Base-by-base conservation (phyloP, 345 rosid species). In the Populus simonii region DNA sequence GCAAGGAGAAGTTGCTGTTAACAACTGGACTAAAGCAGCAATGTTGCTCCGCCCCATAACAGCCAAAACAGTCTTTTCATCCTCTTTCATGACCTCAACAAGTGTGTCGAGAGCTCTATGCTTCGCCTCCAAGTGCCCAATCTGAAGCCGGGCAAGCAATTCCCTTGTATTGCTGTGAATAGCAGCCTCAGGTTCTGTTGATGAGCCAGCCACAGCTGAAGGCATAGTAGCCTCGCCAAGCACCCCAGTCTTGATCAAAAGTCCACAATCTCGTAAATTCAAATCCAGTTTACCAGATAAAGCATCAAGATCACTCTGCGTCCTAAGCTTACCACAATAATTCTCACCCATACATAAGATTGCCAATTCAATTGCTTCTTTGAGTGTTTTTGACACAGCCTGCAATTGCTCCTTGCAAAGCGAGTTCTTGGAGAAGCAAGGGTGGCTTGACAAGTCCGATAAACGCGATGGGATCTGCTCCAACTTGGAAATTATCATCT, bases 271-370 rank as follows among this genome's bases (percentile, higher is more conserved):
- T 63, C 85, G 86, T 62, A 96, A 89, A 80, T 88, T 91, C 83
- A 92, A 88, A 80, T 91, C 97, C 84, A 96, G 74, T 71, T 91
- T 94, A 23, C 97, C 90, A 0, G 92, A 90, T 75, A 96, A 79
- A 2, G 97, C 88, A 86, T 96, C 98, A 3, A 96, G 97, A 83
- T 96, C 93, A 68, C 94, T 96, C 86, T 96, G 99, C 97, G 90
- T 93, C 88, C 89, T 83, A 4, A 96, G 85, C 82, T 96, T 96
- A 73, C 99, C 99, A 68, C 90, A 91, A 78, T 86, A 90, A 86
- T 87, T 96, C 85, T 90, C 93, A 65, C 79, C 76, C 76, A 81
- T 39, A 77, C 96, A 91, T 23, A 87, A 85, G 17, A 86, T 85
- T 2, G 92, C 90, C 73, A 91, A 27, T 66, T 83, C 89, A 74